These are phyloP conservation scores for Syzygium jambos DNA, from an alignment of 345 rosid species.

Conservation along the genomic window DNA sequence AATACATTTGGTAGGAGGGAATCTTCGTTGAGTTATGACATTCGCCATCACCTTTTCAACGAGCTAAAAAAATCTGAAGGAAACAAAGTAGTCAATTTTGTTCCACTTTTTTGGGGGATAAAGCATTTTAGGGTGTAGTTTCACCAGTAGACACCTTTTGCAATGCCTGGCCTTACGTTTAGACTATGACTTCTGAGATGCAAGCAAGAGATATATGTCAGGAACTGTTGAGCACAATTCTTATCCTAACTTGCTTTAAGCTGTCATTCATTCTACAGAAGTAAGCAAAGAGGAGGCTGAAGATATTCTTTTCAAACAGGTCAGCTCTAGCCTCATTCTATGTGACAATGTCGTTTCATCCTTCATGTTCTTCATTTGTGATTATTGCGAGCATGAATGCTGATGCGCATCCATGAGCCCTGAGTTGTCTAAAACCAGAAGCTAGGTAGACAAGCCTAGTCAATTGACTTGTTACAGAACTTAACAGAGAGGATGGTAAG, in stretches of 20 bases:
- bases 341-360: no score
- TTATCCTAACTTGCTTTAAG: not conserved
- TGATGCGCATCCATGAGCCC: not conserved
- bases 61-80: not conserved
- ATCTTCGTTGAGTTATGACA: not conserved
- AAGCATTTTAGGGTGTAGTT: not conserved
- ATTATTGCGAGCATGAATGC: not conserved
- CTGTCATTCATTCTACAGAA: not conserved
- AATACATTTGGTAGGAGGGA: not conserved
- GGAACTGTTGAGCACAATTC: not conserved
- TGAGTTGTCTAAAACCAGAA: not conserved
- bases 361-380: not conserved
- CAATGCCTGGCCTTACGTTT: not conserved
- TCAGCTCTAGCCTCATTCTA: not conserved
- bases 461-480: not conserved
- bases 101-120: not conserved
- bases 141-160: not conserved
- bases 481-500: not conserved
- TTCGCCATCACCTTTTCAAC: not conserved
- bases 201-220: not conserved
- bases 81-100: not conserved
- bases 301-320: conserved; percentile 1
- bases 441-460: not conserved
- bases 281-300: conserved; percentile 1
- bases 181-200: not conserved